phyloP scores from a whole-genome alignment of 257 asterid species.

The Lithospermum erythrorhizon region DNA sequence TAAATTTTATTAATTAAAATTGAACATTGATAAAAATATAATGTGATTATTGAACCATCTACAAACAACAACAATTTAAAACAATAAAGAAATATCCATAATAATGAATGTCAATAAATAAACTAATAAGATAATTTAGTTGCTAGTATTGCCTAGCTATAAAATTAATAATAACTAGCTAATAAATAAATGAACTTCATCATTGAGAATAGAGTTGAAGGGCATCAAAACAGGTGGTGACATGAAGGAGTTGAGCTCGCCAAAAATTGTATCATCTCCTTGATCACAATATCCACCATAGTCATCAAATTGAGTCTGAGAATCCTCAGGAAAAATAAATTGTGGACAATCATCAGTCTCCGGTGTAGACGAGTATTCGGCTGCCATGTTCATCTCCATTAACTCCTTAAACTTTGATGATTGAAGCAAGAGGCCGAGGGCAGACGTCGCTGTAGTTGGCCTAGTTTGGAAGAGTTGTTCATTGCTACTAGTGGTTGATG shows the following conservation, averaged over 20 bases:
- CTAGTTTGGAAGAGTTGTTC: conserved; percentile 19
- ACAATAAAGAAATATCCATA: background rate
- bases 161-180: background rate
- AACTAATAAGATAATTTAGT: background rate
- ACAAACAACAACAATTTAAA: background rate
- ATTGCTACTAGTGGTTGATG: background rate
- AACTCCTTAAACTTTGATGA: conserved; percentile 73
- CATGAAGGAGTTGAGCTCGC: conserved; percentile 59
- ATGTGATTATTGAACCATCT: background rate
- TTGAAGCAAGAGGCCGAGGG: conserved; percentile 68
- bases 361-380: conserved; percentile 30
- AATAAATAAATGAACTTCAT: conserved; percentile 16
- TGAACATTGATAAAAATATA: background rate
- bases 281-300: conserved; percentile 28
- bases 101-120: background rate
- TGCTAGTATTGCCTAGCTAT: too few species aligned
- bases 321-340: conserved; percentile 42
- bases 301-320: conserved; percentile 40
- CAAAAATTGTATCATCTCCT: conserved; percentile 44
- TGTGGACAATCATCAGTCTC: conserved; percentile 28
- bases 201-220: conserved; percentile 33
- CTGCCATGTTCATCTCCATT: conserved; percentile 70
- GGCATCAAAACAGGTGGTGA: conserved; percentile 55
- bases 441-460: conserved; percentile 52
- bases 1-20: too few species aligned